Base-by-base conservation (phyloP, 2,329 filamentous ascomycete species). In the Trichoderma citrinoviride region DNA sequence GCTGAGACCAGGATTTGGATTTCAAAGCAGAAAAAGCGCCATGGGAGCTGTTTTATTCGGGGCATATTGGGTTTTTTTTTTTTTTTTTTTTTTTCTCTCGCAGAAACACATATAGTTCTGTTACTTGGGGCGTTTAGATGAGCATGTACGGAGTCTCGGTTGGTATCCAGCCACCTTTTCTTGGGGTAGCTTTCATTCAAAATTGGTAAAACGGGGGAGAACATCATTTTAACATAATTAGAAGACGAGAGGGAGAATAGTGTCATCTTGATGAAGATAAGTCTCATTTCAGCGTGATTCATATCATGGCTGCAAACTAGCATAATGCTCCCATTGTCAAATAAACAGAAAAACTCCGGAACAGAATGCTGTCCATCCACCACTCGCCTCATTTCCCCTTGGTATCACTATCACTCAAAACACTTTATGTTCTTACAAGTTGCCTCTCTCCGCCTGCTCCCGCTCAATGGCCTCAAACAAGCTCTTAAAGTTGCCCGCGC, bases 401-500 rank as follows among this genome's bases (percentile, higher is more conserved):
- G 40, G n/a, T 25, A 19, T 23, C 19, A 65, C 37, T 27, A 49
- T 21, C 25, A 25, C 17, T n/a, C n/a, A n/a, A 54, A 43, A 47
- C 27, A 29, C 25, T n/a, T n/a, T n/a, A 37, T 1, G 12, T 37
- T 12, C 21, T 78, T 78, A 91, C 78, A 97, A 76, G 74, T 97
- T 97, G 1, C 94, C 93, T 64, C 93, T 83, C 76, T 90, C 82
- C 52, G 87, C 92, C 82, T 97, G 94, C 77, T 97, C 93, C 57
- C 93, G 82, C 83, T 97, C 94, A 76, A 97, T 96, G 3, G 94
- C 93, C 82, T 97, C 93, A 73, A 97, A 97, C 71, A 97, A 73
- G 67, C 90, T 93, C 86, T 93, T 97, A 81, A 97, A 97, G 77
- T 97, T 98, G 1, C 94, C 94, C 0, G 93, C 94, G 4, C 94